Evolutionary conservation across 805 yeast genomes (phyloP).

Genomic region (Metschnikowia kofuensis): DNA sequence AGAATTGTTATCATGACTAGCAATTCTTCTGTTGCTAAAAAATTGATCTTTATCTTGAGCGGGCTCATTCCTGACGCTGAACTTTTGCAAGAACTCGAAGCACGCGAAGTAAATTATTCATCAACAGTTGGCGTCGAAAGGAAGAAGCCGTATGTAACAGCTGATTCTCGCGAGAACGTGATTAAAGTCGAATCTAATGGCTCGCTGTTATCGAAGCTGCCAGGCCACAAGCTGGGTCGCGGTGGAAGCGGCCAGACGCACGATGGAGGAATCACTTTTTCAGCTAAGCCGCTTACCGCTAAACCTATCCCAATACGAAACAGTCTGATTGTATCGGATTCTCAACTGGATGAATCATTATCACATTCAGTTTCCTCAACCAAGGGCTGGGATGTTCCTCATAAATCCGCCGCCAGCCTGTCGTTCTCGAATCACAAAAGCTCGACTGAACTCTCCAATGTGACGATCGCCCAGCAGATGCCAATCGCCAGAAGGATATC

Average conservation of each 20-base stretch:
- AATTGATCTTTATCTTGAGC: constrained; percentile 50
- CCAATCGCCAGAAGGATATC: constrained; percentile 21
- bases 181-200: no score
- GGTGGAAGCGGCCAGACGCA: neutral
- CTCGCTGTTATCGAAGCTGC: neutral
- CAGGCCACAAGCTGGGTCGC: neutral
- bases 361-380: constrained; percentile 25
- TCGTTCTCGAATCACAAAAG: constrained; percentile 18
- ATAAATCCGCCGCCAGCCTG: constrained; percentile 31
- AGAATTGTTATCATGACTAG: constrained; percentile 57
- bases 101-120: neutral
- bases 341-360: constrained; percentile 11
- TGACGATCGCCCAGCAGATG: constrained; percentile 21
- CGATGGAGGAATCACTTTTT: constrained; percentile 4
- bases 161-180: neutral
- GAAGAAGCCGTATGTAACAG: neutral
- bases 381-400: constrained; percentile 50
- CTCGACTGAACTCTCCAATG: constrained; percentile 18
- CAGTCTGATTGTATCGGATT: constrained; percentile 1
- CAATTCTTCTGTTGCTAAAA: constrained; percentile 59
- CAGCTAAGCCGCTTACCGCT: constrained; percentile 2
- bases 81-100: constrained; percentile 5
- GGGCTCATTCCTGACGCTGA: constrained; percentile 44
- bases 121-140: no score
- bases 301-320: constrained; percentile 16